Percentiles rank a stretch among this genome's conserved stretches.
Conservation (phyloP, 495 filamentous ascomycete species). For the Aspergillus sclerotiicarbonarius region DNA sequence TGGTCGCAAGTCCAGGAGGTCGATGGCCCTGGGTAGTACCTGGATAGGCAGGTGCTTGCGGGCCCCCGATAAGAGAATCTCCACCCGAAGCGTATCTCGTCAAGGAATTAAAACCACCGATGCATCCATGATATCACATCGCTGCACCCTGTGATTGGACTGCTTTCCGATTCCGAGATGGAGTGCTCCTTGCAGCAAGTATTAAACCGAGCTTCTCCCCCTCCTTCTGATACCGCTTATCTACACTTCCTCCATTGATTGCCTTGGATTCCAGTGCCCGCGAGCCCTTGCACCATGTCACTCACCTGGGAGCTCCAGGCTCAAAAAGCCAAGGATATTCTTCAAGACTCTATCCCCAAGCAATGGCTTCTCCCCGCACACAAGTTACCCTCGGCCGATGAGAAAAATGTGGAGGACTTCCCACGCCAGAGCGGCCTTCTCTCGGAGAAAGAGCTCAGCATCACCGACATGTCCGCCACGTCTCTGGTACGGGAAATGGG, state of each 20-base stretch:
- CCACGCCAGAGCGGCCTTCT: slow-evolving; percentile 49
- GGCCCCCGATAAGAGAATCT: not conserved
- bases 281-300: slow-evolving; percentile 22
- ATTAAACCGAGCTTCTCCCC: not conserved
- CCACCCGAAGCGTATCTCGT: not conserved
- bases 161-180: slow-evolving; percentile 4
- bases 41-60: slow-evolving; percentile 2
- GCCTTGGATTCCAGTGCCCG: not conserved
- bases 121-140: not conserved
- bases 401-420: slow-evolving; percentile 42
- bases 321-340: slow-evolving; percentile 33
- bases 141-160: not conserved
- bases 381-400: slow-evolving; percentile 26
- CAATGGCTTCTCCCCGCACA: slow-evolving; percentile 38
- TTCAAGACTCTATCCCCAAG: slow-evolving; percentile 36
- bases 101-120: not conserved
- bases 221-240: not conserved
- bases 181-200: not conserved
- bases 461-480: slow-evolving; percentile 58
- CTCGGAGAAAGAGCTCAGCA: slow-evolving; percentile 50
- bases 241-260: not conserved
- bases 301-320: slow-evolving; percentile 34
- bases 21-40: no score
- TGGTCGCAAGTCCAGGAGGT: no score
- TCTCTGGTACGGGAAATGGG: slow-evolving; percentile 50